phyloP scores from a whole-genome alignment of 2,329 filamentous ascomycete genomes.

The Calonectria pseudoreteaudii region DNA sequence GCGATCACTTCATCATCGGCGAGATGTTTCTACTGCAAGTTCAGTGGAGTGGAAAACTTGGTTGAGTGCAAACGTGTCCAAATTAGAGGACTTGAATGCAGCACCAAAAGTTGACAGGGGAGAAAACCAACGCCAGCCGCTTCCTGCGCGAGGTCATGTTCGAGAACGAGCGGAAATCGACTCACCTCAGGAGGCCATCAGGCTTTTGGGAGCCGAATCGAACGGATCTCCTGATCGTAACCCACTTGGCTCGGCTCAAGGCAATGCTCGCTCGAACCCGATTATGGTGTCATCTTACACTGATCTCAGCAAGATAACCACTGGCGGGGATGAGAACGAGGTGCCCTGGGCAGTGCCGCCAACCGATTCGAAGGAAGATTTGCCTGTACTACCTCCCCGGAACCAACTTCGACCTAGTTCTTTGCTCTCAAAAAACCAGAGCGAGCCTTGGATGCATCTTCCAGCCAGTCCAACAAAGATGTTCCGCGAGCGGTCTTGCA shows the following conservation, averaged over 20 bases:
- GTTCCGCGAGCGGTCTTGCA: constrained; percentile 42
- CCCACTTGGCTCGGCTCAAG: constrained; percentile 28
- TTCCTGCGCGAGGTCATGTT: constrained; percentile 53
- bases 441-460: not conserved
- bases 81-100: constrained; percentile 50
- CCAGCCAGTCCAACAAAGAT: constrained; percentile 2
- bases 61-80: constrained; percentile 64
- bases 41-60: constrained; percentile 67
- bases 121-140: constrained; percentile 7
- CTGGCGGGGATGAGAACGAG: constrained; percentile 34
- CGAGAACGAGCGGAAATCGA: constrained; percentile 64
- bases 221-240: not conserved
- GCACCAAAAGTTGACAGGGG: constrained; percentile 24
- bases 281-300: not conserved
- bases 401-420: constrained; percentile 40
- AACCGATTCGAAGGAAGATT: not conserved
- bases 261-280: constrained; percentile 14
- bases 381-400: constrained; percentile 30
- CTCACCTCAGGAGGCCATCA: constrained; percentile 37
- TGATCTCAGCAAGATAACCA: not conserved
- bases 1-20: constrained; percentile 43
- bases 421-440: constrained; percentile 37
- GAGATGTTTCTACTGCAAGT: constrained; percentile 56
- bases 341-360: constrained; percentile 13
- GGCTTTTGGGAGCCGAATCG: not conserved